phyloP scores from a whole-genome alignment of 768 basidiomycete species.

The Auriculariales sp. region DNA sequence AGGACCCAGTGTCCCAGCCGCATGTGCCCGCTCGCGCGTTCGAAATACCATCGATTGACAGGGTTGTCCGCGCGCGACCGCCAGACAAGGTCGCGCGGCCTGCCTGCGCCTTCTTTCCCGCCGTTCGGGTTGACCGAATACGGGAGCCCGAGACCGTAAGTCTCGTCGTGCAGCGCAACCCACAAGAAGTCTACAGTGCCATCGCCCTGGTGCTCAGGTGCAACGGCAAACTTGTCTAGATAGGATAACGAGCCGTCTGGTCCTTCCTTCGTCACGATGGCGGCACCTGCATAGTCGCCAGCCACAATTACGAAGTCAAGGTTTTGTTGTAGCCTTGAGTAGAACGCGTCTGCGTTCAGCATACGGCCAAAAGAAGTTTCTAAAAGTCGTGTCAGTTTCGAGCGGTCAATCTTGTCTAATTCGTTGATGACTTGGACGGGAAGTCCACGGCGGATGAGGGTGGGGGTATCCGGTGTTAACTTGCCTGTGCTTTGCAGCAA shows the following conservation, averaged over 20 bases:
- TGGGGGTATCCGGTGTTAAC: conserved; percentile 83
- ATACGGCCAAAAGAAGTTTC: conserved; percentile 74
- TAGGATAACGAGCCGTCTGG: conserved; percentile 53
- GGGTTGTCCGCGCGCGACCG: conserved; percentile 85
- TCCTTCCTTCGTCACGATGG: conserved; percentile 65
- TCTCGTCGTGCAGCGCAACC: conserved; percentile 97
- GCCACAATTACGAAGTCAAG: conserved; percentile 90
- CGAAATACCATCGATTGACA: conserved; percentile 99
- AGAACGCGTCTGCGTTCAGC: conserved; percentile 64
- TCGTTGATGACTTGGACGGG: conserved; percentile 73
- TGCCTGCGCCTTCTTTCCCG: conserved; percentile 76
- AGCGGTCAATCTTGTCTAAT: conserved; percentile 51
- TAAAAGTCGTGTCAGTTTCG: conserved; percentile 64
- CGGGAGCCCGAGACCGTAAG: conserved; percentile 87
- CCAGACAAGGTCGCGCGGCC: conserved; percentile 94
- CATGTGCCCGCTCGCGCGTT: conserved; percentile 83
- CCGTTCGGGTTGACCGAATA: conserved; percentile 94
- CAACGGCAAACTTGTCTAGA: conserved; percentile 96
- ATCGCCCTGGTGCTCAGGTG: conserved; percentile 90
- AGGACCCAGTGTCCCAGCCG: conserved; percentile 79
- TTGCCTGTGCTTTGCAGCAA: conserved; percentile 76
- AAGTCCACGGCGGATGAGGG: conserved; percentile 76
- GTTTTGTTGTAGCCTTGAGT: conserved; percentile 52
- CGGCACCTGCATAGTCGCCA: conserved; percentile 90
- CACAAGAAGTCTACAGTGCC: conserved; percentile 98